These are phyloP conservation scores for Warburgia ugandensis DNA, from an alignment of 164 flowering plant genomes.

Conservation along the genomic window DNA sequence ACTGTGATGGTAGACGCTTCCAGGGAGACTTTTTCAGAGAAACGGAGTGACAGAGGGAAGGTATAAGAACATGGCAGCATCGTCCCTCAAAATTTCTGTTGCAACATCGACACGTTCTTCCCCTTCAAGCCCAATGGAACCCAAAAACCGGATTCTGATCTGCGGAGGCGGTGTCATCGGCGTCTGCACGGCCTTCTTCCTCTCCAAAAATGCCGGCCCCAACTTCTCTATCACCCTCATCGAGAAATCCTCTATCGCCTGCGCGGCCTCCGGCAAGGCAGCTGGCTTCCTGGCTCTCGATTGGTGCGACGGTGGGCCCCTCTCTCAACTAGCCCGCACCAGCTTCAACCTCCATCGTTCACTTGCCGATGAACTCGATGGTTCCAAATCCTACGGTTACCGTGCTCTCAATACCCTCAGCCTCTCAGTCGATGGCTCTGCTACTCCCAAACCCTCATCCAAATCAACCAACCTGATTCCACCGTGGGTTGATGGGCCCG, in stretches of 20 bases:
- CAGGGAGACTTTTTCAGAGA: too few relatives aligned
- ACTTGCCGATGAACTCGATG: constrained; percentile 67
- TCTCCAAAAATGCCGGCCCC: constrained; percentile 53
- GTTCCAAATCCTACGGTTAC: constrained; percentile 63
- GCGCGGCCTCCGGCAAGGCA: constrained; percentile 96
- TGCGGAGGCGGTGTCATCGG: constrained; percentile 98
- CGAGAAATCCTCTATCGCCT: constrained; percentile 82
- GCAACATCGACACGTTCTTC: too few relatives aligned
- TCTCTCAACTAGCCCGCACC: too few relatives aligned
- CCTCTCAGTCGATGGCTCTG: constrained; percentile 48
- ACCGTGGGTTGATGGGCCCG: constrained; percentile 81
- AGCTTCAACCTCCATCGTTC: constrained; percentile 92
- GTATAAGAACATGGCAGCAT: too few relatives aligned
- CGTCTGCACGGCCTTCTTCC: constrained; percentile 91
- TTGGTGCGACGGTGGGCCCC: constrained; percentile 84
- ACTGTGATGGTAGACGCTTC: too few relatives aligned
- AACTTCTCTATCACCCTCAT: constrained; percentile 75
- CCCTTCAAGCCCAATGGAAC: too few relatives aligned
- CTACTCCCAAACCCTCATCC: too few relatives aligned
- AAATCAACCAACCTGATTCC: too few relatives aligned
- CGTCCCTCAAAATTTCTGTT: too few relatives aligned
- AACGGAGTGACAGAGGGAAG: too few relatives aligned
- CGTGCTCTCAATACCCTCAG: constrained; percentile 68
- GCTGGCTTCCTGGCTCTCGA: constrained; percentile 94
- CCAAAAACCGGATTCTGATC: constrained; percentile 44